phyloP scores from a whole-genome alignment of 2,329 filamentous ascomycete genomes.

The Trichoderma aggressivum region DNA sequence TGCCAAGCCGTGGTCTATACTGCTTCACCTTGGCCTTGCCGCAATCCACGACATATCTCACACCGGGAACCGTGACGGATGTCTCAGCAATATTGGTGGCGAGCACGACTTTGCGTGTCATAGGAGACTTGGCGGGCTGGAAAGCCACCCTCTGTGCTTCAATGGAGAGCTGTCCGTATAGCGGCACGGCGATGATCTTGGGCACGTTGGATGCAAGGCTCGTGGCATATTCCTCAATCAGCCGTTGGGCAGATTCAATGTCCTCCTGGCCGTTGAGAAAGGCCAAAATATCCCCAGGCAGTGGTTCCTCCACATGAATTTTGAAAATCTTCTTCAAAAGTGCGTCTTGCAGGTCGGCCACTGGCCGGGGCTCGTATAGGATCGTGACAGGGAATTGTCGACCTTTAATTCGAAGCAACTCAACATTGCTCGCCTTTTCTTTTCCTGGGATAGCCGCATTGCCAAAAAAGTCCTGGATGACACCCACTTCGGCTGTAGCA shows the following conservation, averaged over 20 bases:
- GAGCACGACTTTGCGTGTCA: conserved; percentile 83
- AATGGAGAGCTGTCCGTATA: conserved; percentile 88
- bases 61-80: conserved; percentile 90
- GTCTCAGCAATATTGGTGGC: conserved; percentile 99
- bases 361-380: conserved; percentile 68
- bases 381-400: conserved; percentile 83
- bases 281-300: conserved; percentile 91
- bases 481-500: conserved; percentile 86
- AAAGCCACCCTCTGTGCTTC: conserved; percentile 85
- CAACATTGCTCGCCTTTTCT: conserved; percentile 27
- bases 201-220: conserved; percentile 73
- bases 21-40: conserved; percentile 95
- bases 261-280: conserved; percentile 93
- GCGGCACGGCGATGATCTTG: conserved; percentile 67
- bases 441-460: conserved; percentile 23
- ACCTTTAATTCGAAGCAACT: conserved; percentile 69
- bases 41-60: conserved; percentile 86
- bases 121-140: conserved; percentile 64
- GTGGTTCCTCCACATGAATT: conserved; percentile 79
- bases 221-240: conserved; percentile 75
- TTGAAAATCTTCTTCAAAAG: conserved; percentile 80
- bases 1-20: conserved; percentile 76
- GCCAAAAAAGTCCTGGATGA: conserved; percentile 72
- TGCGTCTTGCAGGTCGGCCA: conserved; percentile 77
- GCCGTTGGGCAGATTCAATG: conserved; percentile 75